Evolutionary conservation across 2,329 filamentous ascomycete species (phyloP), one percentile per base, ranked within the genome.

Genomic region (Alternaria metachromatica): DNA sequence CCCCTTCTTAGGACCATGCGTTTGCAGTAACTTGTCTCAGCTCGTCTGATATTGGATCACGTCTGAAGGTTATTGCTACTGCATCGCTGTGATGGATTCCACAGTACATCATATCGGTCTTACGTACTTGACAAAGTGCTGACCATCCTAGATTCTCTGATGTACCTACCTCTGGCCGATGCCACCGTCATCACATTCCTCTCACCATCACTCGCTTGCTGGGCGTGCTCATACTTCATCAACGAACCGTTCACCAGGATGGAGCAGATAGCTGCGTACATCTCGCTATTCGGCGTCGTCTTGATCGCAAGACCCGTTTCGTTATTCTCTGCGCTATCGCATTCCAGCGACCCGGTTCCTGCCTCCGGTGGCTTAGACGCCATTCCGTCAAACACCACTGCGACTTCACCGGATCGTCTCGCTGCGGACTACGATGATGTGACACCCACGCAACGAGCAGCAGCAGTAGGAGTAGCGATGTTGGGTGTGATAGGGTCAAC

Each of bases 141-240:
- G 21, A 73, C 55, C 12, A 13, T 8, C 15, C 9, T 60, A 85
- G 84, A 89, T 72, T 90, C 88, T 8, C 81, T 92, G 61, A 87
- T 92, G 75, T 96, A 96, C 72, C 87, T 97, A 4, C 92, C 93
- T 0, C 85, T 97, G 3, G 91, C 93, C 15, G 94, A 97, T 77
- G 93, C 94, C 3, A 96, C 92, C 0, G 94, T 97, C 33, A 90
- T 97, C 57, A 96, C 93, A 9, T 97, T 97, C 76, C 85, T 97
- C 6, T 88, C 91, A 0, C 94, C 94, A 0, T 90, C 90, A 13
- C 84, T 96, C 6, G 88, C 92, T 20, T 93, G 92, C 61, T 93
- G 94, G 82, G 86, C 91, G 18, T 97, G 93, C 77, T 93, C 91
- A 37, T 83, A 94, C 59, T 81, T 94, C 41, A 86, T 90, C 60